These are phyloP conservation scores for Vicia sativa DNA, from an alignment of 306 rosid genomes.

Conservation along the genomic window DNA sequence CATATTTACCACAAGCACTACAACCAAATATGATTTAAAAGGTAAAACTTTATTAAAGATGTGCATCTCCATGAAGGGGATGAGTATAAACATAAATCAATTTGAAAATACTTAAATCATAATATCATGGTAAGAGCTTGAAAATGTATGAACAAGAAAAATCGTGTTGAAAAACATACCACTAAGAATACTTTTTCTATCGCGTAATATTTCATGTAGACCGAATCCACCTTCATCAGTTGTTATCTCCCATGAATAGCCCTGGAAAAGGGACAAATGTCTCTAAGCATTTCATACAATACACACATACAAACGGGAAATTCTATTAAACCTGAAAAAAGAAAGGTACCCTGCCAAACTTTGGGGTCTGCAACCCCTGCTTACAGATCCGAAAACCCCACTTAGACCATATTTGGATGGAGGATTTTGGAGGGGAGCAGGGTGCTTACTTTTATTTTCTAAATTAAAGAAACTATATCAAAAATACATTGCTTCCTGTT, in stretches of 20 bases:
- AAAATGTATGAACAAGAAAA: slow-evolving; percentile 28
- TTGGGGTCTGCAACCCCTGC: neutral
- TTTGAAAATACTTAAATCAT: neutral
- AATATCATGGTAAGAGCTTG: slow-evolving; percentile 19
- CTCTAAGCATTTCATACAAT: slow-evolving; percentile 23
- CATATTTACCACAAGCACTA: neutral
- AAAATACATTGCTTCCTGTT: too few species aligned
- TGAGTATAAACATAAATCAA: slow-evolving; percentile 22
- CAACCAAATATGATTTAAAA: slow-evolving; percentile 4
- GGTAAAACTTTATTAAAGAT: slow-evolving; percentile 23
- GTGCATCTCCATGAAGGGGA: slow-evolving; percentile 1
- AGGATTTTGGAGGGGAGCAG: neutral
- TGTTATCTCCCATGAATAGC: slow-evolving; percentile 89
- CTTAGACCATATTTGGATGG: too few species aligned
- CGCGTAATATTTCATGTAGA: slow-evolving; percentile 62
- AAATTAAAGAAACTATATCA: too few species aligned
- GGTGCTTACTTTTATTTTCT: neutral
- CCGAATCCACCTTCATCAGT: slow-evolving; percentile 82
- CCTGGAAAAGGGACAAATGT: slow-evolving; percentile 51
- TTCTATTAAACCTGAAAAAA: neutral
- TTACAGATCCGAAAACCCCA: too few species aligned
- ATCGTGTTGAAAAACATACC: slow-evolving; percentile 46
- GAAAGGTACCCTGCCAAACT: neutral
- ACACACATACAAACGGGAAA: slow-evolving; percentile 9
- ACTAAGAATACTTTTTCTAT: slow-evolving; percentile 65